Base-by-base conservation (phyloP, 805 yeast species). In the Clavispora asparagi region DNA sequence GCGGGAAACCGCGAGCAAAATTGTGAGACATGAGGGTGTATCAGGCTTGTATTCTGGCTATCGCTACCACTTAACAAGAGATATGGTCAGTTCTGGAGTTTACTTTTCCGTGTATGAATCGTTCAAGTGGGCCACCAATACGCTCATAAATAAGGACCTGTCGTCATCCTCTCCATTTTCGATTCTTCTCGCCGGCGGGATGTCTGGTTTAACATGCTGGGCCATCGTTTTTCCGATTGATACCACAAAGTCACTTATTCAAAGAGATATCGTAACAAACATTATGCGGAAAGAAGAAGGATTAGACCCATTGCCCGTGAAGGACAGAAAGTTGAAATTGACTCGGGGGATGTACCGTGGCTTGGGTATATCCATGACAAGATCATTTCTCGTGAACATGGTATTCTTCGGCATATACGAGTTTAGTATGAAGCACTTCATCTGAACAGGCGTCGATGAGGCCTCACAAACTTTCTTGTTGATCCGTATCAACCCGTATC, bases 91-190 rank as follows among this genome's bases (percentile, higher is more conserved):
- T 4, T 74, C 89, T 0, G 95, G 85, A 0, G 64, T 85, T 12
- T 89, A 86, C 62, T 88, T 82, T 59, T 77, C 87, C 13, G 74
- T 82, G 1, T 88, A 88, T 64, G 96, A 88, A 60, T 77, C 88
- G 1, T 71, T 81, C 48, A 89, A 89, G 60, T 70, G 68, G 77
- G 36, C 68, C 58, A 53, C 71, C 78, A 56, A 67, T 47, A 51
- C 50, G 7, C 26, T 64, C 27, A 44, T 58, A 40, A 51, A 56
- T 12, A 52, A 51, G 16, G 45, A 43, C 25, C 51, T 56, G 12
- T 13, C 47, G 4, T 28, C 49, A 30, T 51, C 64, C 23, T 74
- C 61, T 46, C 70, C 60, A 44, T 54, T 57, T 13, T 57, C 67
- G 42, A 70, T 56, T 46, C 66, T 54, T 43, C 45, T 82, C 2